A percentile compares a stretch with the other conserved stretches of the same genome.
phyloP scores from a whole-genome alignment of 352 stramenopile genomes.

The Globisporangium emineosum region DNA sequence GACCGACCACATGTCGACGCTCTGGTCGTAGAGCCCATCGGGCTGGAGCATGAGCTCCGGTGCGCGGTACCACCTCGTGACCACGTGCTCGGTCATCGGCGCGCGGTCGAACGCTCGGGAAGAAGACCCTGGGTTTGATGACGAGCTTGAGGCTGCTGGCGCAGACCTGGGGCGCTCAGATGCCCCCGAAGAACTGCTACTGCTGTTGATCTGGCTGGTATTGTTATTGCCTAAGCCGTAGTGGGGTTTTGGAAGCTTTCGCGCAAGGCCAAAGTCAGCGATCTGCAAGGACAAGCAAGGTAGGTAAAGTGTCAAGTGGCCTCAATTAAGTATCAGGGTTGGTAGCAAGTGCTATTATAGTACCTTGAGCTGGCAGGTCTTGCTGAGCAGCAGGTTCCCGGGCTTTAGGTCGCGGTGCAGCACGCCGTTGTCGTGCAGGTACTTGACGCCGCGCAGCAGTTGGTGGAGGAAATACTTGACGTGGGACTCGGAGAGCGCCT shows the following conservation, averaged over 20 bases:
- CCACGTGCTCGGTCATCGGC: conserved; percentile 81
- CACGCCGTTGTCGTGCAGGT: conserved; percentile 73
- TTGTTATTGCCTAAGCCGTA: neutral
- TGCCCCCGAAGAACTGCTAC: neutral
- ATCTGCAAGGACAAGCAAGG: conserved; percentile 27
- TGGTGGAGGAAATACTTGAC: conserved; percentile 93
- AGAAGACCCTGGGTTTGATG: neutral
- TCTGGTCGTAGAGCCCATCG: conserved; percentile 82
- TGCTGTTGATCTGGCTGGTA: neutral
- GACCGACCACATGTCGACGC: conserved; percentile 91
- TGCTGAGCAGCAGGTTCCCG: conserved; percentile 76
- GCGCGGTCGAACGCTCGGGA: conserved; percentile 22
- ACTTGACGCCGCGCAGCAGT: conserved; percentile 82
- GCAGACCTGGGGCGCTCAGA: conserved; percentile 48
- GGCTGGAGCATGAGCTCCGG: conserved; percentile 91
- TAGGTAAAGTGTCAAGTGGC: neutral
- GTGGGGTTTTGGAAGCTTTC: conserved; percentile 39
- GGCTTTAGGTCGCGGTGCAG: conserved; percentile 84
- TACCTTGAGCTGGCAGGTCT: conserved; percentile 71
- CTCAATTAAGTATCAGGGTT: neutral
- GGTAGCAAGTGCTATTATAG: neutral
- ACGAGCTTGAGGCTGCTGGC: conserved; percentile 22
- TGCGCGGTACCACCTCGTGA: conserved; percentile 89
- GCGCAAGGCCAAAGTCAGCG: conserved; percentile 71
- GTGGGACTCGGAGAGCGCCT: conserved; percentile 66